Percentiles rank a stretch among this genome's conserved stretches.
Evolutionary conservation across 2,329 filamentous ascomycete genomes (phyloP).

Genomic region (Neonectria faginata): DNA sequence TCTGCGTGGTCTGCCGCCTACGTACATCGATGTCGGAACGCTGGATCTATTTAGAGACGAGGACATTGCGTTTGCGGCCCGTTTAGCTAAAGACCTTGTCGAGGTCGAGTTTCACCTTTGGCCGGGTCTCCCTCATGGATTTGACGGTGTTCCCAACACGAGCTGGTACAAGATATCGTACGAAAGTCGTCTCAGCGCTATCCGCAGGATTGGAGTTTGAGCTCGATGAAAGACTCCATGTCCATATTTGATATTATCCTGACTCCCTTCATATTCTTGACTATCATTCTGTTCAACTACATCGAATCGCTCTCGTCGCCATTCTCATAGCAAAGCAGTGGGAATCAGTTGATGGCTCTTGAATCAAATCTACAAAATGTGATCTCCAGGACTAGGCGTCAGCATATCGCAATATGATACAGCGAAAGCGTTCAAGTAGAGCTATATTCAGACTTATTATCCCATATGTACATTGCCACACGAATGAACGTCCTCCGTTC

Average conservation of each 20-base stretch:
- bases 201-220: not conserved
- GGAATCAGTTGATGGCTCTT: no score
- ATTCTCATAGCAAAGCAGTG: no score
- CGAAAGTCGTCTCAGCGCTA: not conserved
- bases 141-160: not conserved
- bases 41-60: slow-evolving; percentile 15
- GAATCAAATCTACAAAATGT: no score
- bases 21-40: slow-evolving; percentile 9
- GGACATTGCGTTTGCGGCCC: not conserved
- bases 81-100: not conserved
- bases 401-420: no score
- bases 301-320: not conserved
- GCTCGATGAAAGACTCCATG: not conserved
- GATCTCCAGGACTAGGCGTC: no score
- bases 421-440: not conserved
- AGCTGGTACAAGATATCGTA: not conserved
- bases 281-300: not conserved
- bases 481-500: not conserved
- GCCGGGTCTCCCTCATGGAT: slow-evolving; percentile 10
- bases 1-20: not conserved
- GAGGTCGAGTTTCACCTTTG: slow-evolving; percentile 16
- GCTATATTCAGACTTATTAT: not conserved
- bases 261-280: no score
- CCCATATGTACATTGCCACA: not conserved
- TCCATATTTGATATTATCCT: no score